phyloP scores from a whole-genome alignment of 495 filamentous ascomycete species.

The Penicillium waksmanii region DNA sequence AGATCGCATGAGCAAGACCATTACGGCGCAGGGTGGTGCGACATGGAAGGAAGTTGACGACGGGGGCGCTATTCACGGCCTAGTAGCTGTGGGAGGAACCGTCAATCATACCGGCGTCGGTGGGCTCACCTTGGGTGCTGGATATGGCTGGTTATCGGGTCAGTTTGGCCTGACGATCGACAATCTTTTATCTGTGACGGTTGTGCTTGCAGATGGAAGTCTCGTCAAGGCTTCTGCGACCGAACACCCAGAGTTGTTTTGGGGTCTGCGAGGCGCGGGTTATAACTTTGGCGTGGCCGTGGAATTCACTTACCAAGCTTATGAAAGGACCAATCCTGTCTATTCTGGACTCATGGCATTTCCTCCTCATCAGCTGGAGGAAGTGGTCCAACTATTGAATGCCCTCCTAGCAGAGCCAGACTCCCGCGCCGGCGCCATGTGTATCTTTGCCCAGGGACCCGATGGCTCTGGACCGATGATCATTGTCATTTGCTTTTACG shows the following conservation, averaged over 20 bases:
- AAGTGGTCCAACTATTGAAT: slow-evolving; percentile 47
- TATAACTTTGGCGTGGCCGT: slow-evolving; percentile 51
- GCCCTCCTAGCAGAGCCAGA: slow-evolving; percentile 34
- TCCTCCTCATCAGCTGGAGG: slow-evolving; percentile 39
- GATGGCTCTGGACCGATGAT: slow-evolving; percentile 42
- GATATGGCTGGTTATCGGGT: slow-evolving; percentile 57
- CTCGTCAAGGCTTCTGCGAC: slow-evolving; percentile 41
- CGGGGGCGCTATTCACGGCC: slow-evolving; percentile 47
- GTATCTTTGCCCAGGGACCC: slow-evolving; percentile 41
- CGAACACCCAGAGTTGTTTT: slow-evolving; percentile 51
- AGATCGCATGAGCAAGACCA: slow-evolving; percentile 41
- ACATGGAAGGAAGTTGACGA: slow-evolving; percentile 61
- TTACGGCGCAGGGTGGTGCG: slow-evolving; percentile 57
- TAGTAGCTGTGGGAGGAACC: slow-evolving; percentile 63
- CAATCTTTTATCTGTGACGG: slow-evolving; percentile 49
- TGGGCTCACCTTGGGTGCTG: slow-evolving; percentile 61
- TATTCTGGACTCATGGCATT: slow-evolving; percentile 54
- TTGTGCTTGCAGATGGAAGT: slow-evolving; percentile 56
- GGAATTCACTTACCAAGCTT: slow-evolving; percentile 51
- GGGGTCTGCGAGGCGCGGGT: slow-evolving; percentile 52
- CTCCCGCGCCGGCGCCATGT: slow-evolving; percentile 39
- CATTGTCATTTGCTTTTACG: slow-evolving; percentile 51
- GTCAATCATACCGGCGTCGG: slow-evolving; percentile 64
- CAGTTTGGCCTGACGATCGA: slow-evolving; percentile 56
- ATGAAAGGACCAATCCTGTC: slow-evolving; percentile 45